phyloP scores from a whole-genome alignment of 352 stramenopile species.

The Phytophthora ohioensis region DNA sequence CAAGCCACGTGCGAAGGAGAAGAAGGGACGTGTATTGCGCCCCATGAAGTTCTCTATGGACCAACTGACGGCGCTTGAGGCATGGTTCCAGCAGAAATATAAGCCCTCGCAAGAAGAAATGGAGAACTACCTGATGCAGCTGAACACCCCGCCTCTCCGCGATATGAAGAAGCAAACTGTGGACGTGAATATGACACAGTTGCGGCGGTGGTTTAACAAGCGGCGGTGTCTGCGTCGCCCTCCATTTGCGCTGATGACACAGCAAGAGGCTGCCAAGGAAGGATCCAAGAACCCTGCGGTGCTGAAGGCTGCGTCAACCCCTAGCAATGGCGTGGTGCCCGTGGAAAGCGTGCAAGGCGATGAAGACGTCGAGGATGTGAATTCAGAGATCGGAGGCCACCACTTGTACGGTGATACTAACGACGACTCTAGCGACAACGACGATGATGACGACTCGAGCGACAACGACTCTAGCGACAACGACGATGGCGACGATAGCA shows the following conservation, averaged over 20 bases:
- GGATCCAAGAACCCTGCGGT: constrained; percentile 53
- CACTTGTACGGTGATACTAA: constrained; percentile 59
- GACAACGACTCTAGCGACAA: constrained; percentile 54
- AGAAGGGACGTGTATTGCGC: constrained; percentile 71
- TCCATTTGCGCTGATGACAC: constrained; percentile 86
- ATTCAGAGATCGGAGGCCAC: constrained; percentile 42
- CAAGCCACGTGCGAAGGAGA: constrained; percentile 62
- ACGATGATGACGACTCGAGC: constrained; percentile 48
- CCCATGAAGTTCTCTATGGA: constrained; percentile 91
- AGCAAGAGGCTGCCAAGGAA: constrained; percentile 72
- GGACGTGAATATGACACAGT: constrained; percentile 89
- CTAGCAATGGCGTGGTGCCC: constrained; percentile 33
- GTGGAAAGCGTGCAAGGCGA: constrained; percentile 39
- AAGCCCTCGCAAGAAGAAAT: constrained; percentile 85
- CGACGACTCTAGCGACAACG: constrained; percentile 56
- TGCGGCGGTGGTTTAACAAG: constrained; percentile 90
- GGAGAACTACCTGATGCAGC: constrained; percentile 72
- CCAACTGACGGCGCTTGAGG: constrained; percentile 79
- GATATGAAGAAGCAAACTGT: constrained; percentile 76
- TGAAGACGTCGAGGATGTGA: constrained; percentile 39
- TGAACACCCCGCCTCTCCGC: constrained; percentile 77
- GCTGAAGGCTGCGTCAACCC: constrained; percentile 40
- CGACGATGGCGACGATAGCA: constrained; percentile 46
- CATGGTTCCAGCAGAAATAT: constrained; percentile 90
- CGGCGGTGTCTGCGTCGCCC: constrained; percentile 81